Base-by-base conservation (phyloP, 495 filamentous ascomycete species). In the Trichoderma parareesei region DNA sequence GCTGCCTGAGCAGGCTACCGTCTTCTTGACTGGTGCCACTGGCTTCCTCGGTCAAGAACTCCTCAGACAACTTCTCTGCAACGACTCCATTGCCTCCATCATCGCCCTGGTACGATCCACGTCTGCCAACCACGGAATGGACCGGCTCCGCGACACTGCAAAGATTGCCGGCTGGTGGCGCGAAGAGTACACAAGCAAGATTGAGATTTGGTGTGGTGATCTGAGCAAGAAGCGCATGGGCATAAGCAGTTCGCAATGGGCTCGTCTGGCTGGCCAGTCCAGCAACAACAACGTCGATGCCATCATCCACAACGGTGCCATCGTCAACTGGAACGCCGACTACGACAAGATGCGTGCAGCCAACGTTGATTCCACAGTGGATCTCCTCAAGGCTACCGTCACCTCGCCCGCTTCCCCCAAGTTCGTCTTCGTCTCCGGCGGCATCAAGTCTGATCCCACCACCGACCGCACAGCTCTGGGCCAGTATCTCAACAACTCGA, bases 361-460 rank as follows among this genome's bases (percentile, higher is more conserved):
- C 10, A 62, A 62, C 18, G 60, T 62, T 20, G 60, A 42, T 20
- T 62, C 60, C 14, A 62, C 60, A 3, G 38, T 44, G 3, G 41
- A 44, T 10, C 37, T 62, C 13, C 60, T 62, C 60, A 44, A 62
- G 38, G 60, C 60, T 14, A 33, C 41, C 11, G 60, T 44, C 60
- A 40, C 18, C 60, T 62, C 60, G 3, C 16, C 60, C 18, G 60
- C 60, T 11, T 44, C 38, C 6, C 60, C 60, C 16, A 41, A 44
- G 8, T 62, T 62, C 38, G 10, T 62, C 60, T 62, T 62, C 41
- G 60, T 62, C 41, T 62, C 60, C 16, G 60, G 60, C n/a, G 60
- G 60, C 18, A 62, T 62, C 20, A 62, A 18, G 10, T 13, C 20
- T 37, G 60, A 41, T 5, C 38, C 60, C 13, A 44, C n/a, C 7